A percentile compares a stretch with the other conserved stretches of the same genome.
Evolutionary conservation across 2,329 filamentous ascomycete genomes (phyloP).

Genomic region (Fusarium sp.): DNA sequence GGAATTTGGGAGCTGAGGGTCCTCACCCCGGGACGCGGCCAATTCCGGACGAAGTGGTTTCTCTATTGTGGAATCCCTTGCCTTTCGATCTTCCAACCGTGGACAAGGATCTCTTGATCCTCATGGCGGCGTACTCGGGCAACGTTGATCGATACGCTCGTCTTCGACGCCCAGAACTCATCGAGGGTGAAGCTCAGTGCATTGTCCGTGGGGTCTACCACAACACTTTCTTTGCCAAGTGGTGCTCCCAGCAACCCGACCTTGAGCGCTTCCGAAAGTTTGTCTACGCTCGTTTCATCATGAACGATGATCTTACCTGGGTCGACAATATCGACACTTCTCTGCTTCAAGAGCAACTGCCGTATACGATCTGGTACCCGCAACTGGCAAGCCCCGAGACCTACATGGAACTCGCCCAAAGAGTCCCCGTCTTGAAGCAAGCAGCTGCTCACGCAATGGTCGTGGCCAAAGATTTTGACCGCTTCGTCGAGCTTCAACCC

Average conservation of each 20-base stretch:
- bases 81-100: conserved; percentile 51
- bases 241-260: neutral
- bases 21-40: neutral
- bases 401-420: neutral
- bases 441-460: neutral
- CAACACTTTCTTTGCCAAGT: neutral
- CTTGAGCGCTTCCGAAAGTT: neutral
- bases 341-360: neutral
- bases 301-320: conserved; percentile 2
- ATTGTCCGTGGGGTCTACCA: conserved; percentile 10
- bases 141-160: conserved; percentile 54
- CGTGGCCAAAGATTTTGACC: neutral
- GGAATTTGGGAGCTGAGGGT: neutral
- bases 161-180: conserved; percentile 43
- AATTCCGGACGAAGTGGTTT: neutral
- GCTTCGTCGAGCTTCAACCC: neutral
- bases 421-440: neutral
- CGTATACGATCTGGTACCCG: neutral
- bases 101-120: conserved; percentile 53
- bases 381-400: neutral
- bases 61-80: conserved; percentile 40
- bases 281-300: conserved; percentile 1
- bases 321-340: neutral
- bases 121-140: conserved; percentile 52
- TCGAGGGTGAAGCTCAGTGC: conserved; percentile 1